Base-by-base conservation (phyloP, 768 basidiomycete genomes). In the Rhizopogon sp. region DNA sequence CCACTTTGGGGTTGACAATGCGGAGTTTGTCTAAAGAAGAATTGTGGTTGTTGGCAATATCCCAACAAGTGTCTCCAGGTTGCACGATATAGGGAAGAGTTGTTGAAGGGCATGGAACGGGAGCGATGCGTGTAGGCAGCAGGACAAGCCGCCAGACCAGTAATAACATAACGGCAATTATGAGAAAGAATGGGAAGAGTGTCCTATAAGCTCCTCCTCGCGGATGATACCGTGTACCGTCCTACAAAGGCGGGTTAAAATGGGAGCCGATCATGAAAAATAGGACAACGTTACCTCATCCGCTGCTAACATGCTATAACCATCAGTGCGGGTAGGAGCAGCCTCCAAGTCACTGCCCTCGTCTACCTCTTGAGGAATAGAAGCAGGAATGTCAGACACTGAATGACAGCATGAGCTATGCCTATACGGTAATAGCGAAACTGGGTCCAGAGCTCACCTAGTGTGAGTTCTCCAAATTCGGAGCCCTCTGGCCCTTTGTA, bases 111-210 rank as follows among this genome's bases (percentile, higher is more conserved):
- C 68, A 63, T 51, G 66, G 70, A 6, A 62, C 49, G 13, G 65
- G 57, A 41, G 62, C 43, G 50, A 65, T 47, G 44, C 55, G 56
- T 8, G 76, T 64, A 8, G 70, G 68, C 3, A 64, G 63, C 43
- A 82, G 71, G 14, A 82, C 71, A 43, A 87, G 74, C 10, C 84
- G 80, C 80, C 83, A 87, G 56, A 85, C 69, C 52, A 87, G 77
- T 11, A 88, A 74, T 40, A 88, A 75, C 17, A 81, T 56, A 52
- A 82, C 84, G 10, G 79, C 81, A 42, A 87, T 77, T 47, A 87
- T 77, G 55, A 88, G 81, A 73, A 87, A 84, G 72, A 87, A 88
- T 6, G 86, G 86, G 62, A 85, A 83, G 6, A 88, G 74, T 0
- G 82, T 77, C 22, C 80, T 78, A 62, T 87, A 87, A 6, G 81